Conservation (phyloP, 768 basidiomycete species). For the Asterophora lycoperdoides region DNA sequence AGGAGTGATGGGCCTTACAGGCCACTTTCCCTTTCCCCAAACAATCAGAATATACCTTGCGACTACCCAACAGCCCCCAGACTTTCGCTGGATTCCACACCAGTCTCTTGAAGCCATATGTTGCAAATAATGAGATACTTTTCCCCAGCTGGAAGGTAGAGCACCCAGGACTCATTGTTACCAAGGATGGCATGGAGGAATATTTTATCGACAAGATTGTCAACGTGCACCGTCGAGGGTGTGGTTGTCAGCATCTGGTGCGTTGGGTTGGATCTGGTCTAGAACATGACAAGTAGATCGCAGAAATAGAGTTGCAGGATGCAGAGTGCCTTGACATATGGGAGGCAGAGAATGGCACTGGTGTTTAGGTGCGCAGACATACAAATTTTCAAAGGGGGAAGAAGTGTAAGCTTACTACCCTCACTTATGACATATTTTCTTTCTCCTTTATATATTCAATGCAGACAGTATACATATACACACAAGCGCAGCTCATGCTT, state of each 20-base stretch:
- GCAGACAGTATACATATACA: too few species aligned
- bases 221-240: conserved; percentile 17
- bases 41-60: conserved; percentile 10
- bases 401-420: conserved; percentile 13
- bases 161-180: conserved; percentile 18
- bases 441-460: too few species aligned
- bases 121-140: not conserved
- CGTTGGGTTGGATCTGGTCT: conserved; percentile 25
- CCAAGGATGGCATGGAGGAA: conserved; percentile 23
- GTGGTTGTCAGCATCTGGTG: conserved; percentile 26
- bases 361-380: not conserved
- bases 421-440: too few species aligned
- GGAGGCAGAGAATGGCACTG: conserved; percentile 4
- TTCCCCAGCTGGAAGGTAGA: conserved; percentile 26
- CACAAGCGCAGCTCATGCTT: too few species aligned
- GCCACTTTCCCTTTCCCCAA: conserved; percentile 11
- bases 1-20: conserved; percentile 29
- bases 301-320: conserved; percentile 18
- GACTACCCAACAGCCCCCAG: not conserved
- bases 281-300: conserved; percentile 25
- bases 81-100: not conserved
- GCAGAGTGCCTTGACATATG: conserved; percentile 17
- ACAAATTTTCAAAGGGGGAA: conserved; percentile 1
- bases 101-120: conserved; percentile 6
- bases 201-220: conserved; percentile 25